Evolutionary conservation across 2,329 filamentous ascomycete species (phyloP).

Genomic region (Penicillium sp.): DNA sequence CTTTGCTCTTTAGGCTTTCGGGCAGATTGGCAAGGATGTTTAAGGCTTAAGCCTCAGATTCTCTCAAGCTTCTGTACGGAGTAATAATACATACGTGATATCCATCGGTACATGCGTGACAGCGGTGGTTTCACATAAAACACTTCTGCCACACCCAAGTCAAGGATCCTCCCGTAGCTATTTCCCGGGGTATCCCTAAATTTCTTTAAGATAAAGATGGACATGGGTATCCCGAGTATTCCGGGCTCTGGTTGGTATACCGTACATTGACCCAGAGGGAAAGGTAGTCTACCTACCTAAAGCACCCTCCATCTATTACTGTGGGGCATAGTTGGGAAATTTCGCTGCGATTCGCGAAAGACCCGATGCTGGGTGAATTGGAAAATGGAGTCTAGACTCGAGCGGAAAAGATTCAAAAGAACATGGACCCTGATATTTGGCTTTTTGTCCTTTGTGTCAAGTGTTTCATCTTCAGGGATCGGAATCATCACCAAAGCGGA

Average conservation of each 20-base stretch:
- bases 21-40: background rate
- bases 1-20: background rate
- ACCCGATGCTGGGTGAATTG: background rate
- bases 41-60: background rate
- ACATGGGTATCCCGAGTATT: background rate
- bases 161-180: background rate
- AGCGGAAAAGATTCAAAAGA: background rate
- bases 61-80: background rate
- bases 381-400: background rate
- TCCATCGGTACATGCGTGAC: background rate
- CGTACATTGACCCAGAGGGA: too few species aligned
- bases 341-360: background rate
- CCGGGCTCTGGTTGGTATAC: background rate
- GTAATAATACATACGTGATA: background rate
- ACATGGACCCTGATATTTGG: background rate
- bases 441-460: background rate
- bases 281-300: background rate
- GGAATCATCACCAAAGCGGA: background rate
- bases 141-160: background rate
- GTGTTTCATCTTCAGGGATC: background rate
- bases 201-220: background rate
- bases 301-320: background rate
- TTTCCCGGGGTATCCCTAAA: slow-evolving; percentile 5
- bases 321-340: background rate
- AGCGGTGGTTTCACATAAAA: slow-evolving; percentile 7